Evolutionary conservation across 2,329 filamentous ascomycete species (phyloP).

Genomic region (Ceratocystis alfenasii): DNA sequence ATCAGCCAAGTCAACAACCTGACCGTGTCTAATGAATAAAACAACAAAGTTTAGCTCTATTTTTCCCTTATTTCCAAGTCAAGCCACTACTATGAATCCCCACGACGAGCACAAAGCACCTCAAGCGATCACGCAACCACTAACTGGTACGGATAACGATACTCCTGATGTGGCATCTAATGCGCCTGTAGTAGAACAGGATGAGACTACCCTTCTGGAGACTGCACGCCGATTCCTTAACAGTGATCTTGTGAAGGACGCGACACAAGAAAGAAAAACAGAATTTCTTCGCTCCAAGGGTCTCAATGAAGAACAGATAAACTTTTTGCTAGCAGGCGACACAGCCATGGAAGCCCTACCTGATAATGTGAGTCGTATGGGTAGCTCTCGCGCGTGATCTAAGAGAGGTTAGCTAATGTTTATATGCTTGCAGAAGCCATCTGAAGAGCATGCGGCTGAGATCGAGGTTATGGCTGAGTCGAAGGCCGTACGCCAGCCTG

Average conservation of each 20-base stretch:
- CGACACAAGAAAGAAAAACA: slow-evolving; percentile 58
- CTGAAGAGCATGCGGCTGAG: background rate
- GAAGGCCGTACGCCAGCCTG: background rate
- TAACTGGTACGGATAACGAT: slow-evolving; percentile 6
- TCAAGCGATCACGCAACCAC: slow-evolving; percentile 2
- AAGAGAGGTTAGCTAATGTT: background rate
- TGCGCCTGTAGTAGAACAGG: background rate
- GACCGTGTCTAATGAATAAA: background rate
- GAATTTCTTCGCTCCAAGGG: slow-evolving; percentile 71
- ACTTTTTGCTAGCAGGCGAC: slow-evolving; percentile 43
- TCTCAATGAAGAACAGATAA: slow-evolving; percentile 53
- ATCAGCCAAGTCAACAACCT: background rate
- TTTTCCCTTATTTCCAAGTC: background rate
- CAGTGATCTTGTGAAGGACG: slow-evolving; percentile 58
- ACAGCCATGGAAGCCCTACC: background rate
- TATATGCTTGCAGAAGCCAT: background rate
- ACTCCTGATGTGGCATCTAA: background rate
- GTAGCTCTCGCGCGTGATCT: background rate
- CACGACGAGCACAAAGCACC: slow-evolving; percentile 6
- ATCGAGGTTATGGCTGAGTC: background rate
- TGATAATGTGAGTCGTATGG: background rate
- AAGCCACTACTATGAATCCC: slow-evolving; percentile 13
- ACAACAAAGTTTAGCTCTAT: background rate
- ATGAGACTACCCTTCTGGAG: slow-evolving; percentile 32
- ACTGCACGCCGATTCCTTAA: slow-evolving; percentile 66